Base-by-base conservation (phyloP, 495 filamentous ascomycete genomes). In the Aspergillus homomorphus region DNA sequence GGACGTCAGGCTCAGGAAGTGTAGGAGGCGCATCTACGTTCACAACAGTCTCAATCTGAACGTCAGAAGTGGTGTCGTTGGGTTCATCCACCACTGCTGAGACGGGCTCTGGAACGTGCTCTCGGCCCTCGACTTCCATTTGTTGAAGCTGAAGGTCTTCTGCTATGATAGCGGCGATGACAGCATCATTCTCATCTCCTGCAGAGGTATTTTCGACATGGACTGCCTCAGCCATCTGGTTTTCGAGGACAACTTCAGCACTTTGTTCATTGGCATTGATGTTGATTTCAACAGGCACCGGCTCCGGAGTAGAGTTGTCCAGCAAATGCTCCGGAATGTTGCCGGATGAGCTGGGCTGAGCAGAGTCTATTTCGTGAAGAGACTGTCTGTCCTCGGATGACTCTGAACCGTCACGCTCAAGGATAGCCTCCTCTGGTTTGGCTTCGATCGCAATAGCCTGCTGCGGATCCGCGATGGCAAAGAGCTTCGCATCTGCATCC, bases 401-500 rank as follows among this genome's bases (percentile, higher is more conserved):
- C n/a, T 66, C 66, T 9, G 68, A 62, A 14, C 43, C 51, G 3
- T 53, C 56, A 8, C 60, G 68, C 50, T 75, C 74, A 10, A 70
- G 44, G 9, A 74, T 61, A 10, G 65, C 64, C 49, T 72, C 73
- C 42, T 78, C 73, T 7, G 65, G 60, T 54, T 79, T 79, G 41
- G 73, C 66, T 26, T 68, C 71, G 1, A 62, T 50, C 9, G 64
- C 56, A 6, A 60, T 55, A 4, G 61, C 51, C 0, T 65, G 56
- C 10, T 63, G 66, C 9, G 76, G 75, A 24, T 79, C 76, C 1
- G 73, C 69, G 54, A 77, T 73, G 44, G 73, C 73, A 45, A 77
- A 79, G 51, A 69, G 73, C 45, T 78, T 71, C 45, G 76, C 74
- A 50, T 77, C 75, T 21, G 61, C 73, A 54, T 74, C 75, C 2